Base-by-base conservation (phyloP, 83 land plant genomes). In the Thuja plicata region DNA sequence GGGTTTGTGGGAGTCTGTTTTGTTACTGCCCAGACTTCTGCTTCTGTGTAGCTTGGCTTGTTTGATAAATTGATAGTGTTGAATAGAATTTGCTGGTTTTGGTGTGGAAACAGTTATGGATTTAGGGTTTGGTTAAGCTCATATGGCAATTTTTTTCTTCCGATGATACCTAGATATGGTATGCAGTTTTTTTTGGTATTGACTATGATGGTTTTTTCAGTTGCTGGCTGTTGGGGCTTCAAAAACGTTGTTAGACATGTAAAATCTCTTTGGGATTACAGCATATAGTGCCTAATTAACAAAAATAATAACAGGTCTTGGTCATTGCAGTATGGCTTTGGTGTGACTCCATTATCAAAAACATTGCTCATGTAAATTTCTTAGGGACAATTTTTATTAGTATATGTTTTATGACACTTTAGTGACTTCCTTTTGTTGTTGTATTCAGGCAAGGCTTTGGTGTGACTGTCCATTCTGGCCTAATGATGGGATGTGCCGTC, bases 401-500 rank as follows among this genome's bases (percentile, higher is more conserved):
- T 38, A 46, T 21, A 37, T 46, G 88, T 35, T 62, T 66, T 71
- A 45, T 38, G 4, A 32, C 32, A 5, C 78, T 46, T 32, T 38
- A 32, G 21, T 89, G 55, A 62, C 62, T 52, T 87, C 21, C 62
- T 70, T 13, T 50, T 77, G 27, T 78, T 45, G 40, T 77, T 45
- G 40, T 24, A 71, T 35, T 52, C 86, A 96, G 97, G 98, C 90
- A 86, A 98, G 95, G 90, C 90, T 98, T 81, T 98, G 98, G 98
- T 98, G 99, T 90, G 97, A 98, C 85, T 98, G 99, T 91, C 99
- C 99, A 24, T 98, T 97, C 89, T 98, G 99, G 99, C 99, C 95
- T 32, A 98, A 98, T 84, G 99, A 98, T 90, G 98, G 99, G 24
- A 95, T 98, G 99, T 98, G 99, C 95, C 96, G 92, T 48, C 90